These are phyloP conservation scores for Plasmodium reichenowi DNA, from an alignment of 169 alveolate genomes.

Conservation along the genomic window DNA sequence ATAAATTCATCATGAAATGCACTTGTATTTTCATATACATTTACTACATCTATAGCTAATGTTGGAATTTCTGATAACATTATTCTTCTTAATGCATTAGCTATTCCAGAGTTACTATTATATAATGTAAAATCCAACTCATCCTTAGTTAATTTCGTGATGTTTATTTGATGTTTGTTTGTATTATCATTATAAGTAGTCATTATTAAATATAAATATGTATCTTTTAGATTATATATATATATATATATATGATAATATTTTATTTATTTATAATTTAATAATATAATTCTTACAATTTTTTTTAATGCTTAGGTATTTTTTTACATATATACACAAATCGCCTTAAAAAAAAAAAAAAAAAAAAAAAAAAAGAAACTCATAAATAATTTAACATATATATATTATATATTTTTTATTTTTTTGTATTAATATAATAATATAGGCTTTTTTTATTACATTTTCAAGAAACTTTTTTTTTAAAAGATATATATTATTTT, in stretches of 20 bases:
- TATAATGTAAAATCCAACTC: constrained; percentile 89
- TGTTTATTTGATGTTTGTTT: constrained; percentile 79
- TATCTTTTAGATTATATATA: background rate
- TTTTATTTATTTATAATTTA: too few species aligned
- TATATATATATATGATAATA: too few species aligned
- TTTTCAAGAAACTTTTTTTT: too few species aligned
- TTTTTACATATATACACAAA: background rate
- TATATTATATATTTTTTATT: background rate
- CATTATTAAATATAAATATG: constrained; percentile 15
- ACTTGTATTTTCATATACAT: constrained; percentile 94
- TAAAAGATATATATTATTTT: too few species aligned
- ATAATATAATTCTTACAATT: too few species aligned
- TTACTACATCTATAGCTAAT: constrained; percentile 96
- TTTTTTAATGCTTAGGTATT: background rate
- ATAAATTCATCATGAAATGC: constrained; percentile 97
- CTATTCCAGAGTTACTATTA: constrained; percentile 93
- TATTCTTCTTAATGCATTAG: constrained; percentile 95
- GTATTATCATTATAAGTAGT: constrained; percentile 16
- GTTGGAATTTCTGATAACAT: constrained; percentile 97
- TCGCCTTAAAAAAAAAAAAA: background rate
- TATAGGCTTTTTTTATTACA: too few species aligned
- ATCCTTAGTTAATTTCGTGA: constrained; percentile 81
- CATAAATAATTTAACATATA: background rate
- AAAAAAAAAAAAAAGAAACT: background rate
- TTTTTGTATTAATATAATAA: too few species aligned